phyloP scores from a whole-genome alignment of 495 filamentous ascomycete species.

The Evernia prunastri region DNA sequence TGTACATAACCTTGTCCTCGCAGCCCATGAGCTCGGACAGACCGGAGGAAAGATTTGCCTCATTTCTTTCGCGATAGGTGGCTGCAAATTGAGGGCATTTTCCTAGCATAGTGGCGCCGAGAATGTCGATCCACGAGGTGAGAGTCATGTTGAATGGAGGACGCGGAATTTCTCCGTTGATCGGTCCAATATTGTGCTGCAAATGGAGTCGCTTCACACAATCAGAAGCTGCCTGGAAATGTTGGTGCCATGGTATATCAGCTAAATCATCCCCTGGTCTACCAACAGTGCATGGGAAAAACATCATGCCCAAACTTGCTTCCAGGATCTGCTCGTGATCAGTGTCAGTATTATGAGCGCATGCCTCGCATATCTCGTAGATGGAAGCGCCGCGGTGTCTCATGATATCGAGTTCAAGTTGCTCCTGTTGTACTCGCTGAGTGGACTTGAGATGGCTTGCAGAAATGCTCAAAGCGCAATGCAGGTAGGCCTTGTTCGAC shows the following conservation, averaged over 20 bases:
- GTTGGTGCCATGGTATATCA: slow-evolving; percentile 93
- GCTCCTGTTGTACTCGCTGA: slow-evolving; percentile 56
- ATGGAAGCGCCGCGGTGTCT: slow-evolving; percentile 87
- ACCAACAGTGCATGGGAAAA: slow-evolving; percentile 94
- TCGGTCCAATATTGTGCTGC: slow-evolving; percentile 53
- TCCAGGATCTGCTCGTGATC: slow-evolving; percentile 86
- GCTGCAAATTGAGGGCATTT: slow-evolving; percentile 81
- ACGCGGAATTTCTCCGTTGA: slow-evolving; percentile 48
- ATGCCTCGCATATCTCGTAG: slow-evolving; percentile 74
- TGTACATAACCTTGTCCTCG: slow-evolving; percentile 94
- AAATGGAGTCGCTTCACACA: slow-evolving; percentile 83
- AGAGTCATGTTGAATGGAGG: slow-evolving; percentile 93
- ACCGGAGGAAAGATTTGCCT: slow-evolving; percentile 63
- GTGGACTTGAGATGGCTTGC: slow-evolving; percentile 92
- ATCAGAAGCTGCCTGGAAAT: slow-evolving; percentile 85
- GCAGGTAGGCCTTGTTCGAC: slow-evolving; percentile 86
- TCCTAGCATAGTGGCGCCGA: slow-evolving; percentile 88
- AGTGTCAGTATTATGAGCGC: slow-evolving; percentile 71
- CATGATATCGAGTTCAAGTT: slow-evolving; percentile 88
- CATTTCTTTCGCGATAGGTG: slow-evolving; percentile 84
- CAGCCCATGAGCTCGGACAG: slow-evolving; percentile 95
- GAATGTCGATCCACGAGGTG: slow-evolving; percentile 93
- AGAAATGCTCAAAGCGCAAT: slow-evolving; percentile 92
- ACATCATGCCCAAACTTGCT: slow-evolving; percentile 91
- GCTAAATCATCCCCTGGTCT: slow-evolving; percentile 77